Base-by-base conservation (phyloP, 257 asterid species). In the Datura wrightii region DNA sequence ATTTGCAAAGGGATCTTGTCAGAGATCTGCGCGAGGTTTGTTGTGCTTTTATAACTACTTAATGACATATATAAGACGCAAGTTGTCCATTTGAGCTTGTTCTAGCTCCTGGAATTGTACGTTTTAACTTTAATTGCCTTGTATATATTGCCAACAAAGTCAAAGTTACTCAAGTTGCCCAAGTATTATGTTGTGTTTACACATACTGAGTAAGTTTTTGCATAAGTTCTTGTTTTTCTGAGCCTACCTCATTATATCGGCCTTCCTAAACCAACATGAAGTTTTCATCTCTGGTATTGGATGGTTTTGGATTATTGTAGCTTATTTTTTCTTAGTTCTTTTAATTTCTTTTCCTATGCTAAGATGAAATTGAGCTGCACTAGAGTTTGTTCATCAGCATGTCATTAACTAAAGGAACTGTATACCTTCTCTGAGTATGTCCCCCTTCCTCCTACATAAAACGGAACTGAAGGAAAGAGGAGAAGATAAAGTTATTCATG, bases 1-100 rank as follows among this genome's bases (percentile, higher is more conserved):
- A 93, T 88, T 85, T 94, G 94, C 98, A 94, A 87, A 91, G 94
- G 14, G 95, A 90, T 87, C 97, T 94, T 93, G 96, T 93, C 78
- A 92, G 85, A 80, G 94, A 92, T 87, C 93, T 94, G 55, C 95
- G 86, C 1, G 97, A 94, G 98, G 98, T 93, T 84, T 79, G 96
- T 91, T 54, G 66, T 34, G 65, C 37, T 66, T 41, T 16, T 15
- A 71, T 52, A 24, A 55, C 55, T 71, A 76, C 19, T 19, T 39
- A 52, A 60, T 44, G 67, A 5, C 78, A 58, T 34, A 39, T 82
- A 2, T 42, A 44, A 36, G 70, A 65, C 60, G 79, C 66, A 18
- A 7, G 48, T 84, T 31, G 24, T 78, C 63, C 60, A 24, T 52
- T 31, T n/a, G 14, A 52, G 82, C 60, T 50, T 52, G 34, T 52